Conservation (phyloP, 345 rosid genomes). For the Citrus unshiu region DNA sequence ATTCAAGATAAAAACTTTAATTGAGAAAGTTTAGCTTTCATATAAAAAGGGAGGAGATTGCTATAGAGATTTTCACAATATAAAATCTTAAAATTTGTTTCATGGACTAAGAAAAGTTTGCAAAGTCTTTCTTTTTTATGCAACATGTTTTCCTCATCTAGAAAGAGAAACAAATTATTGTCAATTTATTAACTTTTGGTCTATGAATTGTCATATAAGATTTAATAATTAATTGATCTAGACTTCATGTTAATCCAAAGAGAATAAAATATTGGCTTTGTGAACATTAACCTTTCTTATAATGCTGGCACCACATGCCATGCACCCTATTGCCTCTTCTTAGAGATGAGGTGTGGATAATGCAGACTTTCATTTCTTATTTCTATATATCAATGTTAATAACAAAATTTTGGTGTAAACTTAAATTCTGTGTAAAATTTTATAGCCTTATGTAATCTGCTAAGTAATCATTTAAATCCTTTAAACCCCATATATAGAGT, state of each 20-base stretch:
- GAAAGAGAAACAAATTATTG: no score
- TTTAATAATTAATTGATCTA: background rate
- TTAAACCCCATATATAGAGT: no score
- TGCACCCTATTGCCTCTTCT: background rate
- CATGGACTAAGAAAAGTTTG: background rate
- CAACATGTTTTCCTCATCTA: background rate
- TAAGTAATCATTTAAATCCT: no score
- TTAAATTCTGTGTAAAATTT: no score
- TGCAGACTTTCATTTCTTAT: background rate
- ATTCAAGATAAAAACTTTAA: background rate
- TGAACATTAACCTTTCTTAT: background rate
- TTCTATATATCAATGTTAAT: background rate
- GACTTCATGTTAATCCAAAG: background rate
- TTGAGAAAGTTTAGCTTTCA: background rate
- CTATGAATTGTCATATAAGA: background rate
- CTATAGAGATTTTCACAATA: no score
- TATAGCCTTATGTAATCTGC: no score
- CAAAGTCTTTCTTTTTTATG: background rate
- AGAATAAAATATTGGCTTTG: background rate
- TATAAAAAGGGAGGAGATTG: no score
- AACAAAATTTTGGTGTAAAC: no score
- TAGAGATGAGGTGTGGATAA: background rate
- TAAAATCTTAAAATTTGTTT: no score
- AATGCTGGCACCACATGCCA: constrained; percentile 11
- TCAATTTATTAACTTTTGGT: background rate